Evolutionary conservation across 495 filamentous ascomycete genomes (phyloP).

Genomic region (Hyaloscypha bicolor): DNA sequence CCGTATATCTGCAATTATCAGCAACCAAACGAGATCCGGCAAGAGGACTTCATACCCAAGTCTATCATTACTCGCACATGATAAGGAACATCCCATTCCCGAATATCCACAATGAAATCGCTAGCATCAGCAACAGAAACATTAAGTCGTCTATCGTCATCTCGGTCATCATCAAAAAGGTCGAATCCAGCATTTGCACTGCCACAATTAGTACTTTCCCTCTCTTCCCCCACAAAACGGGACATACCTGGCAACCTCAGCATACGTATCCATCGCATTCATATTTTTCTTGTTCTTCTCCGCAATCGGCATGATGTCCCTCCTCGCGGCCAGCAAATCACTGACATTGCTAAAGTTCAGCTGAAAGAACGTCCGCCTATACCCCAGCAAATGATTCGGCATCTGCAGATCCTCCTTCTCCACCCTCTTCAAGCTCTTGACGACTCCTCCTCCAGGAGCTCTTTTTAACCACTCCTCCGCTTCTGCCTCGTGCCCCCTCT

Average conservation of each 20-base stretch:
- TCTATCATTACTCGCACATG: slow-evolving; percentile 99
- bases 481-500: slow-evolving; percentile 84
- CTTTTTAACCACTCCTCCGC: slow-evolving; percentile 95
- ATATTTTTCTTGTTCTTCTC: slow-evolving; percentile 95
- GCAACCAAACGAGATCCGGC: neutral
- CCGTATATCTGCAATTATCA: slow-evolving; percentile 70
- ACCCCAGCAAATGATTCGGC: slow-evolving; percentile 94
- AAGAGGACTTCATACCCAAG: slow-evolving; percentile 57
- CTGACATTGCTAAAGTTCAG: slow-evolving; percentile 84
- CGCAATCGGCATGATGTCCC: slow-evolving; percentile 83
- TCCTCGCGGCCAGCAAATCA: slow-evolving; percentile 81
- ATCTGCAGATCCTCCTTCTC: slow-evolving; percentile 95
- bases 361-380: slow-evolving; percentile 82
- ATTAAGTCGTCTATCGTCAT: slow-evolving; percentile 82
- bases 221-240: slow-evolving; percentile 34
- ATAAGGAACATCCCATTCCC: slow-evolving; percentile 99
- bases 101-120: slow-evolving; percentile 98
- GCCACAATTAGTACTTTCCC: slow-evolving; percentile 3
- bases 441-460: slow-evolving; percentile 76
- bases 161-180: slow-evolving; percentile 90
- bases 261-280: slow-evolving; percentile 97
- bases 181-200: slow-evolving; percentile 89
- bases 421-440: slow-evolving; percentile 75
- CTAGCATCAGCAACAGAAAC: slow-evolving; percentile 79
- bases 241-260: slow-evolving; percentile 85